Percentiles rank a stretch among this genome's conserved stretches.
phyloP scores from a whole-genome alignment of 2,329 filamentous ascomycete genomes.

The Trichoderma sp. region DNA sequence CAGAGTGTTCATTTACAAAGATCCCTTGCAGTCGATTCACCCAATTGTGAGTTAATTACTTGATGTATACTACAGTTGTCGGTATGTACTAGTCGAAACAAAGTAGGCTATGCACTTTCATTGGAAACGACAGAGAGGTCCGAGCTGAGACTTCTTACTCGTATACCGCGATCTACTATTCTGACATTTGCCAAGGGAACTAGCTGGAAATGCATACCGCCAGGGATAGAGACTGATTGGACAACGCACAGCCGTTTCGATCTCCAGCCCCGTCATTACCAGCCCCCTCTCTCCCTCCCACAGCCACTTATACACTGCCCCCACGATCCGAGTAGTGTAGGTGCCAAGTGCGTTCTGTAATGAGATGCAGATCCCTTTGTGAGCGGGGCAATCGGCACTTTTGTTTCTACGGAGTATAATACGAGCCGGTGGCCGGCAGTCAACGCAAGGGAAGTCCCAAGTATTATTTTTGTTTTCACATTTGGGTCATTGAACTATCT shows the following conservation, averaged over 20 bases:
- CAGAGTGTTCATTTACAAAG: not conserved
- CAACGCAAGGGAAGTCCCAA: not conserved
- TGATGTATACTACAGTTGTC: not conserved
- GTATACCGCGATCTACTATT: not conserved
- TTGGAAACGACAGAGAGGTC: not conserved
- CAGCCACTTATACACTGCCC: not conserved
- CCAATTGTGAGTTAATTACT: not conserved
- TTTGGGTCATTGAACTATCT: not conserved
- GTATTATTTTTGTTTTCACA: not conserved
- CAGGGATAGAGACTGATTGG: not conserved
- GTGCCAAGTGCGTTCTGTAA: not conserved
- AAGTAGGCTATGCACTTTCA: not conserved
- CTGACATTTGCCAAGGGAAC: not conserved
- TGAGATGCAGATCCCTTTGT: not conserved
- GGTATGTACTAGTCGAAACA: not conserved
- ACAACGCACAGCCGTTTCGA: not conserved
- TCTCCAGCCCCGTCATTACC: not conserved
- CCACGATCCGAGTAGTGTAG: not conserved
- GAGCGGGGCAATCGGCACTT: constrained; percentile 11
- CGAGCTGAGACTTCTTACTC: not conserved
- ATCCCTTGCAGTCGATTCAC: not conserved
- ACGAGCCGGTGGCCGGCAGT: not conserved
- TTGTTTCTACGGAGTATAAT: not conserved
- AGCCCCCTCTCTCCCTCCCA: not conserved
- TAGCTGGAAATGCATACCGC: not conserved